Conservation (phyloP, 805 yeast species). For the Candida dendrica region DNA sequence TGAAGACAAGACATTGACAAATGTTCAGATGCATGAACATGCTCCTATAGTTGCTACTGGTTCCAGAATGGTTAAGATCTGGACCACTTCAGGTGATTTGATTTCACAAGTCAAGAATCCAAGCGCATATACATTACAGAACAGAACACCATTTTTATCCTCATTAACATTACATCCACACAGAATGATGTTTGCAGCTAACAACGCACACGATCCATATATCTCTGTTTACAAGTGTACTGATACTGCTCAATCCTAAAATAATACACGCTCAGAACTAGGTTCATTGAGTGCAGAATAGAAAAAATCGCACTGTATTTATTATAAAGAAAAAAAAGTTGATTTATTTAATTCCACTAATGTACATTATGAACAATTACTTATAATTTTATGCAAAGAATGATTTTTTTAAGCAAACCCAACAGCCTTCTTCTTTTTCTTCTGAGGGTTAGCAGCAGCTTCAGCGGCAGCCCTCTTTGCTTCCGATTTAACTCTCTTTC, state of each 20-base stretch:
- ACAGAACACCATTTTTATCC: conserved; percentile 42
- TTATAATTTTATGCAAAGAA: background rate
- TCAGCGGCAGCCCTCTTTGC: conserved; percentile 6
- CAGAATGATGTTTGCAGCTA: conserved; percentile 85
- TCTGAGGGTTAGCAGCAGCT: conserved; percentile 11
- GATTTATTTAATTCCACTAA: background rate
- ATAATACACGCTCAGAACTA: too few species aligned
- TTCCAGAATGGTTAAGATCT: conserved; percentile 66
- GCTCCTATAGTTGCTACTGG: conserved; percentile 94
- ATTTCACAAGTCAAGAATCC: conserved; percentile 52
- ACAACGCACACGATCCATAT: conserved; percentile 69
- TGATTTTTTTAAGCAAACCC: conserved; percentile 43
- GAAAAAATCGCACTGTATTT: too few species aligned
- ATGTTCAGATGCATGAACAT: conserved; percentile 86
- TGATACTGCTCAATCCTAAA: conserved; percentile 17
- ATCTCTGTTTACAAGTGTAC: conserved; percentile 55
- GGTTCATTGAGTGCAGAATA: too few species aligned
- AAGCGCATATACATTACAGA: conserved; percentile 23
- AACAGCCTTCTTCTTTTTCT: conserved; percentile 32
- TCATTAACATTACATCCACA: conserved; percentile 84
- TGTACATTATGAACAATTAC: background rate
- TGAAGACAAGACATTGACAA: conserved; percentile 41
- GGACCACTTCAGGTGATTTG: conserved; percentile 80
- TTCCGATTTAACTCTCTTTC: conserved; percentile 40
- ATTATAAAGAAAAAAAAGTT: background rate